Base-by-base conservation (phyloP, 331 rosid genomes). In the Prunus yedoensis region DNA sequence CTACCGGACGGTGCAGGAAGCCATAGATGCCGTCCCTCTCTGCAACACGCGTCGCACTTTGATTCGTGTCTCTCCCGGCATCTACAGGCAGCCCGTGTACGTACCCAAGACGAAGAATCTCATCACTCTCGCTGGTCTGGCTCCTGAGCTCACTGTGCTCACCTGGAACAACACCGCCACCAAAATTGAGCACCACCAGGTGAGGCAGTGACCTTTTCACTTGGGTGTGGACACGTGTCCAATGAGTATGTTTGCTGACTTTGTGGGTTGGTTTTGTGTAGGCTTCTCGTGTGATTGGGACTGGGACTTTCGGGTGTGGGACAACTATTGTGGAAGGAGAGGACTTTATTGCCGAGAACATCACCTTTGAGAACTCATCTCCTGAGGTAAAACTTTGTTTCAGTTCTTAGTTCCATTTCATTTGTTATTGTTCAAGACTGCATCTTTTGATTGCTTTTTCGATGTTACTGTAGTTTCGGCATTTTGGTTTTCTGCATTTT, bases 221-320 rank as follows among this genome's bases (percentile, higher is more conserved):
- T 60, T 51, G 71, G 71, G 67, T 75, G 21, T 6, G 70, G 65
- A 70, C 68, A 53, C 68, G 68, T 41, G 76, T 23, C 27, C 8
- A 45, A 16, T 2, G 28, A 20, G 64, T 63, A 51, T 18, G 52
- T 52, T 73, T 61, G 38, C 17, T 16, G 32, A 10, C 5, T 43
- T 73, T 2, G 7, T 51, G 73, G 52, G 18, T 32, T 17, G 5
- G 14, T 69, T 54, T 58, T 78, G 84, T 76, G 83, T 30, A 94
- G 99, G 92, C 79, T 67, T 64, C 83, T 77, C 80, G 83, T 50
- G 74, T 90, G 78, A 86, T 90, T 54, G 98, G 98, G 43, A 90
- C 88, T 51, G 98, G 98, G 60, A 94, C 97, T 17, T 94, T 94
- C 83, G 98, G 93, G 62, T 90, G 98, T 76, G 98, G 96, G 53